These are phyloP conservation scores for Oleoguttula mirabilis DNA, from an alignment of 495 filamentous ascomycete genomes.

Conservation along the genomic window DNA sequence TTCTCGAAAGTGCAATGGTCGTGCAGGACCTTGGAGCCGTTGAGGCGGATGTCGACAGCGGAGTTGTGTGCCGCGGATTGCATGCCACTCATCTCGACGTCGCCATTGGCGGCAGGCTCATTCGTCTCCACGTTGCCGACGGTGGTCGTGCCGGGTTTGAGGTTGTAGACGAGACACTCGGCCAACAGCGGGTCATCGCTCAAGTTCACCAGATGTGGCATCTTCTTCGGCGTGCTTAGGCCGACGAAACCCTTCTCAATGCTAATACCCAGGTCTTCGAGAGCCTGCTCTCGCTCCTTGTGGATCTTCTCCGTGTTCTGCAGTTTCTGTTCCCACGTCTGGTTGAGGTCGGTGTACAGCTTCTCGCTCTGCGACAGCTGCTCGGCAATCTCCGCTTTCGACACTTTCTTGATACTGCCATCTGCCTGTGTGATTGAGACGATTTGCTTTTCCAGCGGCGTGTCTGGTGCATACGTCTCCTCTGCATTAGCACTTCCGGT, in stretches of 20 bases:
- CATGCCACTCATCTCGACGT: too few relatives aligned
- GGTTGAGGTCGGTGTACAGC: constrained; percentile 88
- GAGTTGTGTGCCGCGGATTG: not conserved
- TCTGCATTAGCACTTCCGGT: constrained; percentile 44
- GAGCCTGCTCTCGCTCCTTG: constrained; percentile 86
- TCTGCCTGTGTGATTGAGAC: constrained; percentile 84
- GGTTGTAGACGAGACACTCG: constrained; percentile 95
- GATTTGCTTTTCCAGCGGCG: constrained; percentile 87
- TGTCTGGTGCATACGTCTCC: constrained; percentile 79
- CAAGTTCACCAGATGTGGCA: constrained; percentile 96
- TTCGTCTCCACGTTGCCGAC: constrained; percentile 80
- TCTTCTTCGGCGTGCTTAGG: constrained; percentile 91
- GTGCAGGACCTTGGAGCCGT: constrained; percentile 81
- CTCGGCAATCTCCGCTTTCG: constrained; percentile 95
- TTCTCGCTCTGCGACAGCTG: constrained; percentile 94
- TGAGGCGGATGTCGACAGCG: constrained; percentile 65
- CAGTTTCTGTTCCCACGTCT: constrained; percentile 97
- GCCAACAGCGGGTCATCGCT: constrained; percentile 92
- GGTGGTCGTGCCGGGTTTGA: constrained; percentile 86
- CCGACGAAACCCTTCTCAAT: constrained; percentile 98
- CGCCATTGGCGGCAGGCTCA: constrained; percentile 34
- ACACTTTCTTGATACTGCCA: constrained; percentile 84
- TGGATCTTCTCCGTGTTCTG: constrained; percentile 92
- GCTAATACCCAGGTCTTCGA: constrained; percentile 95
- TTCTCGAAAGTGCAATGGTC: constrained; percentile 94